phyloP scores from a whole-genome alignment of 139 green algal species.

The Desmodesmus armatus region DNA sequence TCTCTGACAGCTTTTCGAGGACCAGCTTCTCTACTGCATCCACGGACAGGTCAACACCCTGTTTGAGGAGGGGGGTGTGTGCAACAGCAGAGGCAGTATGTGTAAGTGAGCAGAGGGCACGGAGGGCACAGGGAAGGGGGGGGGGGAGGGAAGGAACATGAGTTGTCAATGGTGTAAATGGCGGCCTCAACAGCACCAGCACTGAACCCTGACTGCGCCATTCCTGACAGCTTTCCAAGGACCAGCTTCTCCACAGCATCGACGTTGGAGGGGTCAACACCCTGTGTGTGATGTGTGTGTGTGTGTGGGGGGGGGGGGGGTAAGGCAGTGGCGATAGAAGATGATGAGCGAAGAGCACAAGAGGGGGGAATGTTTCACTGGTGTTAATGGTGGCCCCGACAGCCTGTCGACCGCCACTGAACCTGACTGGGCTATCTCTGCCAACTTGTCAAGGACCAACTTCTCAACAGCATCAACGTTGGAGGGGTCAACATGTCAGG shows the following conservation, averaged over 20 bases:
- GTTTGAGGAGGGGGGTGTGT: too few relatives aligned
- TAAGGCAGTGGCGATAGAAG: too few relatives aligned
- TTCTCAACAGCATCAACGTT: slow-evolving; percentile 84
- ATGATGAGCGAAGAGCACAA: too few relatives aligned
- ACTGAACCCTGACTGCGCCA: slow-evolving; percentile 66
- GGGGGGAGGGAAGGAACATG: too few relatives aligned
- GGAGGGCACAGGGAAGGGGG: too few relatives aligned
- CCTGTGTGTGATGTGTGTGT: too few relatives aligned
- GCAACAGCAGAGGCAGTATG: too few relatives aligned
- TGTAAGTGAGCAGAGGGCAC: too few relatives aligned
- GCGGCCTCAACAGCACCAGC: slow-evolving; percentile 83
- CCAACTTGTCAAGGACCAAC: slow-evolving; percentile 79
- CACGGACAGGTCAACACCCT: slow-evolving; percentile 77
- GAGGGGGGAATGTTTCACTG: too few relatives aligned
- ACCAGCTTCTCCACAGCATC: slow-evolving; percentile 90
- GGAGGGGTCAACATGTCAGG: slow-evolving; percentile 74
- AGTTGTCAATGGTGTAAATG: slow-evolving; percentile 99
- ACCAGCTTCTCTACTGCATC: slow-evolving; percentile 90
- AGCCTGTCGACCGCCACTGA: too few relatives aligned
- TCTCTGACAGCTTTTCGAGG: slow-evolving; percentile 69
- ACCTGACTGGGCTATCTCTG: slow-evolving; percentile 70
- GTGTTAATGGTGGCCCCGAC: slow-evolving; percentile 96
- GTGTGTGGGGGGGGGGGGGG: too few relatives aligned
- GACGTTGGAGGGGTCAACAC: slow-evolving; percentile 74
- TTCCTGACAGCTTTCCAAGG: slow-evolving; percentile 68